These are phyloP conservation scores for Lippia alba DNA, from an alignment of 305 asterid species.

Conservation along the genomic window DNA sequence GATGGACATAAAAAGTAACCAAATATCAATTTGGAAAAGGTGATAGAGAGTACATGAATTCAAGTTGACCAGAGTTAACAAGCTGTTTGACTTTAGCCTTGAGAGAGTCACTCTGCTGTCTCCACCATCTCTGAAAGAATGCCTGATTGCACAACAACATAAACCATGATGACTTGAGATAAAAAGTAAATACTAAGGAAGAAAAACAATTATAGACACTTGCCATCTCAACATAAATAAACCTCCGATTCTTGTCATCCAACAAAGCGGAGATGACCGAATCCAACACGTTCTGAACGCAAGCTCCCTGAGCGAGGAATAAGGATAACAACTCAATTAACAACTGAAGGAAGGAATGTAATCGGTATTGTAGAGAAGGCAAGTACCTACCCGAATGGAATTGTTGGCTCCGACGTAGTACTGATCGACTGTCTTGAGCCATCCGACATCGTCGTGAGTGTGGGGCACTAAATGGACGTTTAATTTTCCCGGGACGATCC, in stretches of 20 bases:
- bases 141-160: conserved; percentile 50
- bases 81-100: conserved; percentile 68
- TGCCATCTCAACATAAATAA: conserved; percentile 84
- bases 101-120: conserved; percentile 64
- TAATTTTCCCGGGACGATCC: conserved; percentile 59
- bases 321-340: not conserved
- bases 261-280: conserved; percentile 70
- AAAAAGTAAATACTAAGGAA: not conserved
- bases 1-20: not conserved
- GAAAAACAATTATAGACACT: conserved; percentile 32
- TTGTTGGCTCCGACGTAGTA: conserved; percentile 94
- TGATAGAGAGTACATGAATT: conserved; percentile 60
- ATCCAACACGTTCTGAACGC: conserved; percentile 86
- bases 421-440: conserved; percentile 98
- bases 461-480: conserved; percentile 98
- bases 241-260: conserved; percentile 71
- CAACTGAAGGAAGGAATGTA: not conserved
- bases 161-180: not conserved
- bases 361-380: not conserved
- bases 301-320: conserved; percentile 59
- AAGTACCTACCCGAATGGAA: conserved; percentile 85
- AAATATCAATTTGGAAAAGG: not conserved
- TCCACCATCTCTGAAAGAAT: conserved; percentile 92
- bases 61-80: conserved; percentile 82
- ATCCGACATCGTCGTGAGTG: conserved; percentile 97